These are phyloP conservation scores for Pleurotus djamor DNA, from an alignment of 768 basidiomycete species.

Conservation along the genomic window DNA sequence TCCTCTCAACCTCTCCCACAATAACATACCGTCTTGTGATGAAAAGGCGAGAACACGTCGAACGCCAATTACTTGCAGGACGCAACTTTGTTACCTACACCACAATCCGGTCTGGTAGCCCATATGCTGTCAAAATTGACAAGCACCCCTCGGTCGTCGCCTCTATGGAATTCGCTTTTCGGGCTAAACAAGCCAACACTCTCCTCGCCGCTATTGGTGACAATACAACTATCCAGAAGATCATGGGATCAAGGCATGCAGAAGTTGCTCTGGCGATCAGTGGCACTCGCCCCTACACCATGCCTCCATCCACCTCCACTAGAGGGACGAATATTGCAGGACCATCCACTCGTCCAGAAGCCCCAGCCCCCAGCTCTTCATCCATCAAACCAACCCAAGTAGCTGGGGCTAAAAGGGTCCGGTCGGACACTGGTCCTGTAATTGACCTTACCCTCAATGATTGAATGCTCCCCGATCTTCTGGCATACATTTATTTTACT, in stretches of 20 bases:
- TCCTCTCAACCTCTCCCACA: constrained; percentile 13
- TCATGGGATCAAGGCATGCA: constrained; percentile 27
- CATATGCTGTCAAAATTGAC: constrained; percentile 23
- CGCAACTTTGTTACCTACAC: constrained; percentile 19
- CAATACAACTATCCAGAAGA: constrained; percentile 18
- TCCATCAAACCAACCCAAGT: constrained; percentile 1
- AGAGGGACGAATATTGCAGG: constrained; percentile 9
- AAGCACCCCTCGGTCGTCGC: constrained; percentile 20
- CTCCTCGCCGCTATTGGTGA: constrained; percentile 25
- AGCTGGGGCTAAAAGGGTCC: constrained; percentile 12
- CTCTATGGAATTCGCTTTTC: constrained; percentile 17
- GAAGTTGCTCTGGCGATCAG: constrained; percentile 26
- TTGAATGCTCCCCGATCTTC: not conserved
- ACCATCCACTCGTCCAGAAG: not conserved
- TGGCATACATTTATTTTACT: not conserved
- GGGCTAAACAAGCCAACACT: constrained; percentile 17
- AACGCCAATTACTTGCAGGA: constrained; percentile 15
- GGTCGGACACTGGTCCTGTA: constrained; percentile 11
- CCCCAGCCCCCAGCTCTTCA: not conserved
- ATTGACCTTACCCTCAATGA: constrained; percentile 21
- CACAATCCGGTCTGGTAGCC: constrained; percentile 21
- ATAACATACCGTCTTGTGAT: constrained; percentile 16
- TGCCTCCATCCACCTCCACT: not conserved
- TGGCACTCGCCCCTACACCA: constrained; percentile 14
- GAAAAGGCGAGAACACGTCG: constrained; percentile 20